Evolutionary conservation across 345 rosid species (phyloP).

Genomic region (Carallia pectinifolia): DNA sequence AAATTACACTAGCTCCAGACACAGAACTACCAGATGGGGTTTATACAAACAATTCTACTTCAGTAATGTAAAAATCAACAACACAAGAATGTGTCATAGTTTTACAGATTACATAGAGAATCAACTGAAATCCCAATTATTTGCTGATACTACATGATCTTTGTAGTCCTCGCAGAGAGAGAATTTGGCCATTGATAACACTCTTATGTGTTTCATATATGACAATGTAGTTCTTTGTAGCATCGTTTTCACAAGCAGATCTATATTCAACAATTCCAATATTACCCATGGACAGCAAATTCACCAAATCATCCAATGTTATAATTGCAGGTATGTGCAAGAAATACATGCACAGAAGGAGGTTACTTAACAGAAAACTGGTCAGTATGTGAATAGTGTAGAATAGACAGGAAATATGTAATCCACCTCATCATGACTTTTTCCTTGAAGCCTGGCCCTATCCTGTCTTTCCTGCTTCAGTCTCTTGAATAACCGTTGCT

Average conservation of each 20-base stretch:
- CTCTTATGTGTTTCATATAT: too few relatives aligned
- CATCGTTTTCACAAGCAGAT: too few relatives aligned
- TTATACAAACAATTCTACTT: background rate
- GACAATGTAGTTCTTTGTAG: too few relatives aligned
- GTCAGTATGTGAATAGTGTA: background rate
- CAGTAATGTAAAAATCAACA: background rate
- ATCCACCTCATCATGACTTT: constrained; percentile 83
- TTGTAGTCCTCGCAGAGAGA: too few relatives aligned
- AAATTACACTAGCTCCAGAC: background rate
- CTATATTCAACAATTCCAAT: too few relatives aligned
- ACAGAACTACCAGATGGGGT: background rate
- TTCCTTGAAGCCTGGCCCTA: constrained; percentile 76
- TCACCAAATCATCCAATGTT: too few relatives aligned
- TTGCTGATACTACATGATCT: too few relatives aligned
- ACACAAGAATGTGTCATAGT: background rate
- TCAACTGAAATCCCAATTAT: background rate
- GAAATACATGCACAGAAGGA: too few relatives aligned
- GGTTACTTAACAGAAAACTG: constrained; percentile 1
- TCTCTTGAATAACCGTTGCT: constrained; percentile 67
- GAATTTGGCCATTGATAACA: too few relatives aligned
- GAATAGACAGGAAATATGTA: background rate
- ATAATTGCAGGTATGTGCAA: too few relatives aligned
- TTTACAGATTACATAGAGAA: background rate
- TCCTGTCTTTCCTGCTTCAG: constrained; percentile 79
- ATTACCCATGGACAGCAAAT: too few relatives aligned